These are phyloP conservation scores for Oidiodendron maius DNA, from an alignment of 495 filamentous ascomycete genomes.

Conservation along the genomic window DNA sequence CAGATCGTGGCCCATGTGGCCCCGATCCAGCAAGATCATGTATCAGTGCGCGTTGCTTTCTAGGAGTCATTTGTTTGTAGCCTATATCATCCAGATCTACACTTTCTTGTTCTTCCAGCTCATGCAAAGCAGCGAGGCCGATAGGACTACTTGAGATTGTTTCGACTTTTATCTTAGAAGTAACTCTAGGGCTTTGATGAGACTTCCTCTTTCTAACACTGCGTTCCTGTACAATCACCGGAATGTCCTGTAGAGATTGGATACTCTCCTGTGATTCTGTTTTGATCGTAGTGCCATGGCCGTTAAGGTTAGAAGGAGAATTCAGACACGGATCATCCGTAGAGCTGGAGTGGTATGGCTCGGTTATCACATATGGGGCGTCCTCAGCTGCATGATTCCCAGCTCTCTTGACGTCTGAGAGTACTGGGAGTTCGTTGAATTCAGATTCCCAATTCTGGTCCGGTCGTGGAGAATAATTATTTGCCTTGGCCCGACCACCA, in stretches of 20 bases:
- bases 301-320: not conserved
- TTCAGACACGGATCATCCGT: conserved; percentile 8
- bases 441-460: not conserved
- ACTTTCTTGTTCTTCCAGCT: conserved; percentile 44
- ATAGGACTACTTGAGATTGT: conserved; percentile 31
- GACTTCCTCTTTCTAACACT: conserved; percentile 13
- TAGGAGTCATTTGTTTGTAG: conserved; percentile 56
- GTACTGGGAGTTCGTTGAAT: not conserved
- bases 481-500: too few species aligned
- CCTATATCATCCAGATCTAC: conserved; percentile 72
- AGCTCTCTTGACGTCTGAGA: not conserved
- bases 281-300: conserved; percentile 1
- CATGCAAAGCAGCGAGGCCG: conserved; percentile 15
- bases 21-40: conserved; percentile 3
- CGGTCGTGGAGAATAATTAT: not conserved
- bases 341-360: conserved; percentile 24
- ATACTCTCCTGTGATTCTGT: conserved; percentile 8
- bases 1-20: not conserved
- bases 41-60: conserved; percentile 31
- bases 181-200: not conserved
- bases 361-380: conserved; percentile 1
- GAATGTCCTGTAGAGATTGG: conserved; percentile 34
- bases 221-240: conserved; percentile 29
- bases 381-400: not conserved
- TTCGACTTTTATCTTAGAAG: conserved; percentile 18